Evolutionary conservation across 805 yeast genomes (phyloP).

Genomic region (Danielia reshetovae): DNA sequence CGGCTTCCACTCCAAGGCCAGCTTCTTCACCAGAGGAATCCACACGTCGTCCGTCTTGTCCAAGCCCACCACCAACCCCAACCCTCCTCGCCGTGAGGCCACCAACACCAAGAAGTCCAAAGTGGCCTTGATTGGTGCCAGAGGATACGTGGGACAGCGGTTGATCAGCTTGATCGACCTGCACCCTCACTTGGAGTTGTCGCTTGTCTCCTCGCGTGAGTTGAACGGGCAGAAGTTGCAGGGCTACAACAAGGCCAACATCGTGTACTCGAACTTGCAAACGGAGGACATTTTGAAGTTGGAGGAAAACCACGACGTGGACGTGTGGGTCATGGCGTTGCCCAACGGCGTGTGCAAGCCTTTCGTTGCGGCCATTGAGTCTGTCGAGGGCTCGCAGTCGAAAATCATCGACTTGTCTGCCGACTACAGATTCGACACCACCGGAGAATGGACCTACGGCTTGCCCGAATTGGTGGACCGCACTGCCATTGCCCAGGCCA

Average conservation of each 20-base stretch:
- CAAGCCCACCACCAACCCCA: slow-evolving; percentile 43
- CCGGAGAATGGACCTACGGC: slow-evolving; percentile 90
- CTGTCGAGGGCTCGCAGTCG: slow-evolving; percentile 58
- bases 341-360: slow-evolving; percentile 97
- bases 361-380: slow-evolving; percentile 75
- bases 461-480: slow-evolving; percentile 87
- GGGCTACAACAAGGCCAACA: slow-evolving; percentile 80
- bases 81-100: slow-evolving; percentile 68
- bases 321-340: slow-evolving; percentile 98
- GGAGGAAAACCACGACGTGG: slow-evolving; percentile 75
- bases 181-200: slow-evolving; percentile 83
- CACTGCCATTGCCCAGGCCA: slow-evolving; percentile 58
- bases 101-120: slow-evolving; percentile 58
- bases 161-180: slow-evolving; percentile 79
- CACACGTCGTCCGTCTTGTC: slow-evolving; percentile 7
- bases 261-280: slow-evolving; percentile 80
- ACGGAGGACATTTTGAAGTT: slow-evolving; percentile 78
- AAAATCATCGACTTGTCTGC: slow-evolving; percentile 93
- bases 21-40: not conserved
- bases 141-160: slow-evolving; percentile 97
- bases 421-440: slow-evolving; percentile 88
- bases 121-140: slow-evolving; percentile 95
- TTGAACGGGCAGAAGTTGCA: slow-evolving; percentile 79
- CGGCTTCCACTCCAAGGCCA: slow-evolving; percentile 34
- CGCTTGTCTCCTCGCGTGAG: slow-evolving; percentile 96